Percentiles rank a stretch among this genome's conserved stretches.
Conservation (phyloP, 1,139 yeast genomes). For the Magnusiomyces sp. region DNA sequence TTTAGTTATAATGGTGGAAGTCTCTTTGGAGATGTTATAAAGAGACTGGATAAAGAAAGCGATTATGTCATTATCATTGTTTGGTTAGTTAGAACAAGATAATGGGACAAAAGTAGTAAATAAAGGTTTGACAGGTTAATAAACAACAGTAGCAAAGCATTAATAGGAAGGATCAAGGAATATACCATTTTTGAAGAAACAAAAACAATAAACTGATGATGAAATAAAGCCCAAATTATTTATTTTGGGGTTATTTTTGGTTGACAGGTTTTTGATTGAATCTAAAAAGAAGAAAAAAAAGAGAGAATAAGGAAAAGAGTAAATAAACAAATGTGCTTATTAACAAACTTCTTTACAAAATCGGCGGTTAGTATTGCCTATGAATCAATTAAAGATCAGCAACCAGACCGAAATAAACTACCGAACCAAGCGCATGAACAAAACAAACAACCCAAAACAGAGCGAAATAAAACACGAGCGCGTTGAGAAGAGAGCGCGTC, state of each 20-base stretch:
- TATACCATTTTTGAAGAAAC: background rate
- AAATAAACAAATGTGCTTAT: background rate
- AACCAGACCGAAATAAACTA: too few relatives aligned
- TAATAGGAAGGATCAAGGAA: background rate
- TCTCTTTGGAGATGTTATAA: conserved; percentile 59
- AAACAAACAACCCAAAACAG: too few relatives aligned
- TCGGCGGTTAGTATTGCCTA: too few relatives aligned
- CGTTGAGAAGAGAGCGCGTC: too few relatives aligned
- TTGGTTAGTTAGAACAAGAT: too few relatives aligned
- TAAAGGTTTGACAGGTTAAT: background rate
- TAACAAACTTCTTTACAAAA: too few relatives aligned
- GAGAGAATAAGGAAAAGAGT: background rate
- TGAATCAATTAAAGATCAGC: too few relatives aligned
- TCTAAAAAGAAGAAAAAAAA: background rate
- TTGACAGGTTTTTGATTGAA: background rate
- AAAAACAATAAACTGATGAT: too few relatives aligned
- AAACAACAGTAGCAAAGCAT: background rate
- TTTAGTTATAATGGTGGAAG: conserved; percentile 53
- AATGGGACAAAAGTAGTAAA: background rate
- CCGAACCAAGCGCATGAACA: too few relatives aligned
- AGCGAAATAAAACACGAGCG: too few relatives aligned
- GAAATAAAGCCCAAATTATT: too few relatives aligned
- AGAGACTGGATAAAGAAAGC: conserved; percentile 29
- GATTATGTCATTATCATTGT: background rate
- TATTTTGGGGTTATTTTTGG: background rate